Conservation (phyloP, 345 rosid species). For the Lagerstroemia speciosa region DNA sequence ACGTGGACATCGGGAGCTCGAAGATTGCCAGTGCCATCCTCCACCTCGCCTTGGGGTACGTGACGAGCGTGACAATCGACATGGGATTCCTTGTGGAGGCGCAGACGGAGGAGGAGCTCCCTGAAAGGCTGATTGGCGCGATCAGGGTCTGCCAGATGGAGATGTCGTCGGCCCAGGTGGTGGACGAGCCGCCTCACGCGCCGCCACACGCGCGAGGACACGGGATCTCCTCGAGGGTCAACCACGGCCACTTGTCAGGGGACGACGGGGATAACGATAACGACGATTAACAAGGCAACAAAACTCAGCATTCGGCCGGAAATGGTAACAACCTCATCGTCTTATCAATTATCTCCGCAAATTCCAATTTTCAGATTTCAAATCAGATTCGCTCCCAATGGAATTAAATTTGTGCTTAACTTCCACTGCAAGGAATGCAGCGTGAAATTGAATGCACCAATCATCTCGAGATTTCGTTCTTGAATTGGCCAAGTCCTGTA, state of each 20-base stretch:
- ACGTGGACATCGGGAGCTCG: constrained; percentile 75
- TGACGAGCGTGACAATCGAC: constrained; percentile 68
- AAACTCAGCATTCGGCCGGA: not conserved
- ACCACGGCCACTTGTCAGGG: constrained; percentile 33
- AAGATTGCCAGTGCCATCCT: constrained; percentile 65
- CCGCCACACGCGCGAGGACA: constrained; percentile 24
- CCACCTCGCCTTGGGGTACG: constrained; percentile 68
- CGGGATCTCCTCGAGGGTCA: constrained; percentile 46
- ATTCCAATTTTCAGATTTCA: not conserved
- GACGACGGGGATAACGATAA: constrained; percentile 6
- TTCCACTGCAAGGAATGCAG: not conserved
- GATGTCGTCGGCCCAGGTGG: constrained; percentile 60
- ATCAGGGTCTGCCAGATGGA: constrained; percentile 90
- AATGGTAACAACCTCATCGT: not conserved
- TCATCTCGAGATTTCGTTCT: not conserved
- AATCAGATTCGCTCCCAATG: not conserved
- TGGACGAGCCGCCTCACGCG: constrained; percentile 22
- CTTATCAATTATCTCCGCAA: not conserved
- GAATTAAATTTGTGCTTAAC: not conserved
- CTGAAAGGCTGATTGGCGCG: constrained; percentile 75
- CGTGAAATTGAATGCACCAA: not conserved
- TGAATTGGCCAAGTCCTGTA: not conserved
- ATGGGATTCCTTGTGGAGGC: constrained; percentile 88
- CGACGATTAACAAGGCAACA: constrained; percentile 2
- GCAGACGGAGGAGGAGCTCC: constrained; percentile 71